Evolutionary conservation across 768 basidiomycete species (phyloP).

Genomic region (Lactifluus piperatus): DNA sequence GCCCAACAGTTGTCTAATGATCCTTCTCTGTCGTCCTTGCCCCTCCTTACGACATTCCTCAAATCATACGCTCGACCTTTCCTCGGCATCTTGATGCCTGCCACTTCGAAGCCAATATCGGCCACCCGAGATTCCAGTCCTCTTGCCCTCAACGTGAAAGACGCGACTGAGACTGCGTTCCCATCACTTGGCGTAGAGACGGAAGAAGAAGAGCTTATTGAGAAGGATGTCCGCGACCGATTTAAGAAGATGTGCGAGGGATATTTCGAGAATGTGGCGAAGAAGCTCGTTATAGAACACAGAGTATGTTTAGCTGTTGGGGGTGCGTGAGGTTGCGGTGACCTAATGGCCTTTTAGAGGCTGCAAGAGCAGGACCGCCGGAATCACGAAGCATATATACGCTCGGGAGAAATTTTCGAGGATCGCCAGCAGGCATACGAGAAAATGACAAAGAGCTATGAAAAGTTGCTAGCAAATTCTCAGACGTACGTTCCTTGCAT

Average conservation of each 20-base stretch:
- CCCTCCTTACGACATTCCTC: slow-evolving; percentile 84
- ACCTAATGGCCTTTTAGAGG: slow-evolving; percentile 40
- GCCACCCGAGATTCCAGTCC: slow-evolving; percentile 46
- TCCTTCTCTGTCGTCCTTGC: slow-evolving; percentile 77
- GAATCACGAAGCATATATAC: slow-evolving; percentile 98
- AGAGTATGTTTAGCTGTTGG: slow-evolving; percentile 42
- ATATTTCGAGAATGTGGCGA: slow-evolving; percentile 87
- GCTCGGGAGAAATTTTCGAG: slow-evolving; percentile 98
- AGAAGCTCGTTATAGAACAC: slow-evolving; percentile 88
- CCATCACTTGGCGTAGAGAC: slow-evolving; percentile 24
- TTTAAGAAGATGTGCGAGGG: slow-evolving; percentile 90
- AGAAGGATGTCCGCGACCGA: slow-evolving; percentile 76
- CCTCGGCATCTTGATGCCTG: slow-evolving; percentile 60
- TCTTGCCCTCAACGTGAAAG: slow-evolving; percentile 33
- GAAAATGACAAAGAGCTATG: slow-evolving; percentile 95
- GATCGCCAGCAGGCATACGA: slow-evolving; percentile 98
- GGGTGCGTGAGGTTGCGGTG: background rate
- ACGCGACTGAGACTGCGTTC: slow-evolving; percentile 31
- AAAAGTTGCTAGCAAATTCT: slow-evolving; percentile 81
- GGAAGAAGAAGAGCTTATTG: slow-evolving; percentile 70
- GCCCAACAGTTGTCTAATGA: slow-evolving; percentile 71
- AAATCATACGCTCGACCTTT: slow-evolving; percentile 87
- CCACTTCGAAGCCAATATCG: slow-evolving; percentile 50
- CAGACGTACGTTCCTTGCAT: slow-evolving; percentile 52
- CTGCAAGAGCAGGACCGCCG: slow-evolving; percentile 94